Percentiles rank a stretch among this genome's conserved stretches.
phyloP scores from a whole-genome alignment of 768 basidiomycete species.

The Boletus rubescentipes region DNA sequence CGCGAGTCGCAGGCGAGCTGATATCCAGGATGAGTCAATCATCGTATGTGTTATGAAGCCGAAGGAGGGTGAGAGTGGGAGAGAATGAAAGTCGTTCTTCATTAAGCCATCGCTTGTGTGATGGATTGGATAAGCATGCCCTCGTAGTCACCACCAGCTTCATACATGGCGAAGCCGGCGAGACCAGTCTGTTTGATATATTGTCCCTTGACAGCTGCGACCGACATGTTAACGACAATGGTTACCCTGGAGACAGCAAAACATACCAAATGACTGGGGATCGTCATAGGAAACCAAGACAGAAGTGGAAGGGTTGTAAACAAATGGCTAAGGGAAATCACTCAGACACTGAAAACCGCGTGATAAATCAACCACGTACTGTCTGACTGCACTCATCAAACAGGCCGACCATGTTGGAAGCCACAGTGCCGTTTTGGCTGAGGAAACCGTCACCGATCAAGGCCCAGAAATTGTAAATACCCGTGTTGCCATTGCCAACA shows the following conservation, averaged over 20 bases:
- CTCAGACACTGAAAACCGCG: constrained; percentile 2
- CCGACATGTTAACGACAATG: neutral
- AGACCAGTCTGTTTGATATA: constrained; percentile 38
- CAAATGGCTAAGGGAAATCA: constrained; percentile 50
- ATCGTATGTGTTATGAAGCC: constrained; percentile 7
- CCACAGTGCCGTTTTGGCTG: constrained; percentile 45
- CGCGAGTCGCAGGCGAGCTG: neutral
- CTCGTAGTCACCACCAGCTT: constrained; percentile 43
- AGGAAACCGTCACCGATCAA: constrained; percentile 58
- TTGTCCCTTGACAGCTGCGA: constrained; percentile 41
- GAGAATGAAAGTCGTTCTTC: constrained; percentile 5
- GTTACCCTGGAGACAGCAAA: neutral
- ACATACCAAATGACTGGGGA: constrained; percentile 52
- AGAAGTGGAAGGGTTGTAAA: constrained; percentile 55
- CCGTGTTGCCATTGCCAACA: constrained; percentile 44
- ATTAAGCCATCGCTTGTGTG: constrained; percentile 24
- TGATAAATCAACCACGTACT: constrained; percentile 38
- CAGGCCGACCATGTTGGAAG: constrained; percentile 47
- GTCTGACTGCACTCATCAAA: constrained; percentile 75
- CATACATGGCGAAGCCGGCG: constrained; percentile 46
- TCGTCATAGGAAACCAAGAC: constrained; percentile 70
- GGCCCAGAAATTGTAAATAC: constrained; percentile 64
- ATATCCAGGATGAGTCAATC: constrained; percentile 24
- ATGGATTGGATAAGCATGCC: constrained; percentile 37
- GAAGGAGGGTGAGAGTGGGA: constrained; percentile 8